Evolutionary conservation across 2,329 filamentous ascomycete species (phyloP).

Genomic region (Talaromyces piceae): DNA sequence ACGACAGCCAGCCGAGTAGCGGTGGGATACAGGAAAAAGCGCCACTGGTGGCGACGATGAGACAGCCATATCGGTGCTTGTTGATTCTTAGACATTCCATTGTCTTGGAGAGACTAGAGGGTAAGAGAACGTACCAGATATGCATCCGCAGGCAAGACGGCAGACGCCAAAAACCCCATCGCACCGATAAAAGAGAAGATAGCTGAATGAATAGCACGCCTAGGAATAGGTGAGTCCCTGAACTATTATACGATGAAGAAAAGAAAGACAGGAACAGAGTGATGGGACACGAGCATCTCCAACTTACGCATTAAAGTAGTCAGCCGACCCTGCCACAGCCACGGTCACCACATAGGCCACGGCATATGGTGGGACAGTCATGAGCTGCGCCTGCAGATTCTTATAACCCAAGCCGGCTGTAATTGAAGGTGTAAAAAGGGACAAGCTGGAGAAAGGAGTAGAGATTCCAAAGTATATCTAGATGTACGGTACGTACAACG

Average conservation of each 20-base stretch:
- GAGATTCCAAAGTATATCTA: slow-evolving; percentile 48
- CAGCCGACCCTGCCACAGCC: slow-evolving; percentile 52
- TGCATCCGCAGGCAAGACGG: slow-evolving; percentile 52
- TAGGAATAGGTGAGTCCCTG: slow-evolving; percentile 8
- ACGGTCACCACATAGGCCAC: slow-evolving; percentile 50
- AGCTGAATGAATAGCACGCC: slow-evolving; percentile 46
- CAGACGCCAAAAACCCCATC: slow-evolving; percentile 55
- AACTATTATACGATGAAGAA: neutral
- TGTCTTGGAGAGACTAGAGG: neutral
- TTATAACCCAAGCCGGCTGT: slow-evolving; percentile 50
- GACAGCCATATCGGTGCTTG: slow-evolving; percentile 58
- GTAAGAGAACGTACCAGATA: slow-evolving; percentile 37
- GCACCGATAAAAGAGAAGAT: slow-evolving; percentile 45
- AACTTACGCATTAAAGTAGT: slow-evolving; percentile 38
- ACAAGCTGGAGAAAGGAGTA: slow-evolving; percentile 52
- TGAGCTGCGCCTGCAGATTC: slow-evolving; percentile 55
- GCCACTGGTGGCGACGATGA: slow-evolving; percentile 60
- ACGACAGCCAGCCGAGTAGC: slow-evolving; percentile 62
- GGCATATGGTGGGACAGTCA: slow-evolving; percentile 60
- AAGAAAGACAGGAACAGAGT: neutral
- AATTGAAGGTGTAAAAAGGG: slow-evolving; percentile 57
- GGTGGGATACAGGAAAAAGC: slow-evolving; percentile 63
- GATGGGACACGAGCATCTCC: neutral
- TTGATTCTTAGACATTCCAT: neutral
- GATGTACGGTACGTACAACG: neutral